A percentile compares a stretch with the other conserved stretches of the same genome.
These are phyloP conservation scores for Fomitiporia mediterranea DNA, from an alignment of 1,284 basidiomycete genomes.

Conservation along the genomic window DNA sequence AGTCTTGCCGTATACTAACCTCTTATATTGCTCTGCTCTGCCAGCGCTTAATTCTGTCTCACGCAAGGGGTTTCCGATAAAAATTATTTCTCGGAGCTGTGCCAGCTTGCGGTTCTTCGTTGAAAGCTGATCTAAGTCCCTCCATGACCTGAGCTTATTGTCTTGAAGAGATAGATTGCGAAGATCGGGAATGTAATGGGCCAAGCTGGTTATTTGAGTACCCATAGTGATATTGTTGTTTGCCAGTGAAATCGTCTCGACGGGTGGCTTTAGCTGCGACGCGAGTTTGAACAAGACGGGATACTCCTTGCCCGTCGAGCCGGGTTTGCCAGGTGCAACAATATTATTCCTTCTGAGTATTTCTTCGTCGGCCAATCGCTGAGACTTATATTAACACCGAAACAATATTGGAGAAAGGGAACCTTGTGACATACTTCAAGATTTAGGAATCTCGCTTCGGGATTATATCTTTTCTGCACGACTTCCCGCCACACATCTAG, in stretches of 20 bases:
- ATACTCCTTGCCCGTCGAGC: slow-evolving; percentile 56
- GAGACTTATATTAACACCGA: slow-evolving; percentile 13
- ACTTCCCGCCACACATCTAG: slow-evolving; percentile 68
- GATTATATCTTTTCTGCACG: slow-evolving; percentile 64
- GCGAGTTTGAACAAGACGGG: slow-evolving; percentile 86
- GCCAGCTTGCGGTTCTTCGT: slow-evolving; percentile 52
- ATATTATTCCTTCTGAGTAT: slow-evolving; percentile 64
- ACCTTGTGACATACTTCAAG: slow-evolving; percentile 69
- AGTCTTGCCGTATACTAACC: slow-evolving; percentile 40
- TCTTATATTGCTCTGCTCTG: slow-evolving; percentile 54
- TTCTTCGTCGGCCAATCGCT: slow-evolving; percentile 67
- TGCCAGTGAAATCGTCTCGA: slow-evolving; percentile 73
- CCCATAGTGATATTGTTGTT: slow-evolving; percentile 49
- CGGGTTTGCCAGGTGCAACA: slow-evolving; percentile 59
- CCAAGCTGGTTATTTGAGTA: slow-evolving; percentile 49
- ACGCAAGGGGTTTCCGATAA: slow-evolving; percentile 77
- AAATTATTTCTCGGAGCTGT: slow-evolving; percentile 69
- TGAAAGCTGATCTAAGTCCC: slow-evolving; percentile 62
- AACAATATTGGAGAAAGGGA: slow-evolving; percentile 7
- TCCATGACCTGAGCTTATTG: slow-evolving; percentile 62
- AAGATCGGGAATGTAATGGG: slow-evolving; percentile 67
- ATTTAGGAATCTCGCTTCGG: slow-evolving; percentile 67
- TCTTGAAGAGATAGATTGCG: slow-evolving; percentile 79
- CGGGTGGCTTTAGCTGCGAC: slow-evolving; percentile 71
- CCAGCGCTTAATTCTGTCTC: slow-evolving; percentile 56